Conservation (phyloP, 495 filamentous ascomycete species). For the Cladorrhinum samala region DNA sequence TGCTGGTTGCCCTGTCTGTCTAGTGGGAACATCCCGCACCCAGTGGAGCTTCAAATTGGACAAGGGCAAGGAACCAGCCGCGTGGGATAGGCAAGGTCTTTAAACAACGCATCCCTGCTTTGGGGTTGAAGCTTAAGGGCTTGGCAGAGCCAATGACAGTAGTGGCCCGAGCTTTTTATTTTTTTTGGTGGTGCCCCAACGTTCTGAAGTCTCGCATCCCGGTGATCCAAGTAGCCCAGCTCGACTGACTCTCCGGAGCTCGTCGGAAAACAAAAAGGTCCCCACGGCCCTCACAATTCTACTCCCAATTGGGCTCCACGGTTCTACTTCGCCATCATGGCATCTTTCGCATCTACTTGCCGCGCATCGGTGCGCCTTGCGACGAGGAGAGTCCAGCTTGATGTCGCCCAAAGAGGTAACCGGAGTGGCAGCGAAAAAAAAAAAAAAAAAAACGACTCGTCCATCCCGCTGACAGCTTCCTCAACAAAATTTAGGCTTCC, state of each 20-base stretch:
- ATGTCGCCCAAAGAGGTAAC: constrained; percentile 47
- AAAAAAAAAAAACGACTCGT: constrained; percentile 5
- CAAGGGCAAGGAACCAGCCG: neutral
- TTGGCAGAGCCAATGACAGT: neutral
- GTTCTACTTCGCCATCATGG: constrained; percentile 33
- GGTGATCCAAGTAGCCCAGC: neutral
- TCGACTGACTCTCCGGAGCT: neutral
- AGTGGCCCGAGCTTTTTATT: constrained; percentile 18
- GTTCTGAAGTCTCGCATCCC: constrained; percentile 3
- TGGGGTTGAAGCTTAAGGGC: neutral
- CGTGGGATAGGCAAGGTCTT: neutral
- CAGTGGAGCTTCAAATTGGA: neutral
- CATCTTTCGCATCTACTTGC: constrained; percentile 46
- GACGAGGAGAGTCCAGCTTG: constrained; percentile 41
- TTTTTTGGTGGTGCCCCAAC: constrained; percentile 16
- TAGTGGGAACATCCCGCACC: neutral
- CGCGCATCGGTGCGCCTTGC: constrained; percentile 43
- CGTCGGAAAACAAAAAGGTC: constrained; percentile 7
- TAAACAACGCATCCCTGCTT: neutral
- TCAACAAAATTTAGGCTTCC: constrained; percentile 58
- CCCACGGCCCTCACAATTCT: constrained; percentile 6
- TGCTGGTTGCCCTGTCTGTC: neutral
- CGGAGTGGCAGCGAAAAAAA: neutral
- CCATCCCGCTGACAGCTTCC: neutral
- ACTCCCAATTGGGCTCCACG: constrained; percentile 16